Evolutionary conservation across 352 stramenopile species (phyloP), one percentile per base, ranked within the genome.

Genomic region (Globisporangium iwayamae): DNA sequence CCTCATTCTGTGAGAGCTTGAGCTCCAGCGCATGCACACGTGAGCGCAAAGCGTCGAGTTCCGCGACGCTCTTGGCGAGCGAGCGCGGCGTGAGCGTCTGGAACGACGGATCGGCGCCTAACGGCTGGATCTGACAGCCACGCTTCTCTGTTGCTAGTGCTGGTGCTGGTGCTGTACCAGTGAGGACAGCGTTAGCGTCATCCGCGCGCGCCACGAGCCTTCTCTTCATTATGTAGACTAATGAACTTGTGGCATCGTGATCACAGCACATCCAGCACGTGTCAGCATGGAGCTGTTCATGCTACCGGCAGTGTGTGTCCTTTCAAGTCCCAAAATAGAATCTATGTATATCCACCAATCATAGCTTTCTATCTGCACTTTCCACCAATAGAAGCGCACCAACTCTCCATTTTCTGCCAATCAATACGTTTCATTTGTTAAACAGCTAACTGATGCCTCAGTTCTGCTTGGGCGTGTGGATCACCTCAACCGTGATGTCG

Each of bases 401-500:
- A 51, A 14, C 9, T 0, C 3, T 9, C 7, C 14, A 6, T 34
- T 45, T 57, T 30, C 32, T 30, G 34, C 32, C 52, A 57, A 45
- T 57, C 52, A 43, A 28, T 18, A 45, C 32, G 9, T 30, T 11
- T 45, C 10, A n/a, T 16, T 32, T 57, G 20, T 41, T 25, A 54
- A 50, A 45, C 47, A 51, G 48, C 56, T 13, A n/a, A 62, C 36
- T 51, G 1, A 47, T n/a, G 6, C 11, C 30, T 2, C 32, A 57
- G 18, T 57, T 57, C 61, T 69, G 48, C 72, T 87, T 91, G 16
- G 83, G 83, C 22, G 83, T 91, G 70, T 91, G 79, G 30, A 89
- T 74, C 16, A 86, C 73, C 38, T 91, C 82, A 30, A 90, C 66
- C 50, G 72, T 73, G 54, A 93, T 74, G 58, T 94, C 83, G 62